These are phyloP conservation scores for Schizothecium vesticola DNA, from an alignment of 495 filamentous ascomycete species.

Conservation along the genomic window DNA sequence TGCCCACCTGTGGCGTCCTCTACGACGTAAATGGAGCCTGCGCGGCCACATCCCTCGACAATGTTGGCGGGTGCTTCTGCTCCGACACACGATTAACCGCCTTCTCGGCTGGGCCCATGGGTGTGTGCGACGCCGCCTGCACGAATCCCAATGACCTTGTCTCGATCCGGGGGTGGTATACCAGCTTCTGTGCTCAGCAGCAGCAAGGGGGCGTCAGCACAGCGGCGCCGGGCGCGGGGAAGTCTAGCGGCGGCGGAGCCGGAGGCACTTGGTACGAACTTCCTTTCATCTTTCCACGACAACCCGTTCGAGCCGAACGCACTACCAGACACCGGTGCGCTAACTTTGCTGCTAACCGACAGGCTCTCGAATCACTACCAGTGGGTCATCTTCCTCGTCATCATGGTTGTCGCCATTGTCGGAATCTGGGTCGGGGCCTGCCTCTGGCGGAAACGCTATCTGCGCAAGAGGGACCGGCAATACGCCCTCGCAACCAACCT, in stretches of 20 bases:
- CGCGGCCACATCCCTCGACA: slow-evolving; percentile 25
- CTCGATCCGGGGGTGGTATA: slow-evolving; percentile 47
- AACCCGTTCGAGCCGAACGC: not conserved
- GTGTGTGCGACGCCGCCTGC: slow-evolving; percentile 38
- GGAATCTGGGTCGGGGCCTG: slow-evolving; percentile 51
- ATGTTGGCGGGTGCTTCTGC: slow-evolving; percentile 44
- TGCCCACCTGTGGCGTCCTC: slow-evolving; percentile 40
- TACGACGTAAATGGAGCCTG: slow-evolving; percentile 53
- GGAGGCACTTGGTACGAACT: slow-evolving; percentile 24
- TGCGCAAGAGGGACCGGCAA: slow-evolving; percentile 46
- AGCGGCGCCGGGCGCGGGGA: slow-evolving; percentile 16
- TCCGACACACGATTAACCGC: slow-evolving; percentile 34
- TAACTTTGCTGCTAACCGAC: not conserved
- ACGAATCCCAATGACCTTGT: slow-evolving; percentile 30
- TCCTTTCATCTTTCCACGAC: not conserved
- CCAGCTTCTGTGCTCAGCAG: slow-evolving; percentile 35
- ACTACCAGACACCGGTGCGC: not conserved
- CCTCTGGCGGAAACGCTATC: slow-evolving; percentile 47
- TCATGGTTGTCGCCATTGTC: slow-evolving; percentile 46
- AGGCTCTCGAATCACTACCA: slow-evolving; percentile 49
- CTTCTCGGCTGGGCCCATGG: slow-evolving; percentile 37
- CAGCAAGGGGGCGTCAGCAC: slow-evolving; percentile 20
- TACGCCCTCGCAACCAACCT: slow-evolving; percentile 42
- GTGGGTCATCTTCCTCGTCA: slow-evolving; percentile 53
- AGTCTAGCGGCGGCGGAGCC: slow-evolving; percentile 7